Evolutionary conservation across 176 grass and related monocot species (phyloP), one percentile per base, ranked within the genome.

Genomic region (Miscanthus lutarioriparius): DNA sequence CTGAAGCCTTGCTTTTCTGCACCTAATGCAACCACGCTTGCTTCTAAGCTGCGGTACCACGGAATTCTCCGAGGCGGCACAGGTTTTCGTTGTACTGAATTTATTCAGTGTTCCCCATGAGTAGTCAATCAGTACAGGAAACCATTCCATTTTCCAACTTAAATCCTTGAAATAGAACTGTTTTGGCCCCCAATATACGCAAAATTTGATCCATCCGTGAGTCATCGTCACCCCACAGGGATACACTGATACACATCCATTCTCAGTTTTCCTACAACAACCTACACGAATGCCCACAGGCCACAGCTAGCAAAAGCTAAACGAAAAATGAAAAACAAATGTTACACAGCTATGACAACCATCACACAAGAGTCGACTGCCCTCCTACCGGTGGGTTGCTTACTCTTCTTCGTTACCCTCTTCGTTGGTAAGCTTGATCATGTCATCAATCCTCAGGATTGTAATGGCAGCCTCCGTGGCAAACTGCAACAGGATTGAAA

Each of bases 391-490:
- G 22, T 68, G 65, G 36, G 10, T 16, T 33, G 2, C 32, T 27
- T 86, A 92, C 56, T 82, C 87, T 40, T 98, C 88, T 76, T 91
- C 92, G 20, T 87, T 81, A 48, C 87, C 91, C 51, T 97, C 92
- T 56, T 95, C 95, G 83, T 95, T 98, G 16, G 76, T 19, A 30
- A 98, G 95, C 91, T 83, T 93, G 84, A 98, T 98, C 95, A 98
- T 95, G 88, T 95, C 95, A 10, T 98, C 95, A 39, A 98, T 98
- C 76, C 95, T 89, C 44, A 98, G 77, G 77, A 98, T 98, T 40
- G 95, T 95, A 72, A 98, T 98, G 28, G 95, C 95, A 30, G 95
- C 95, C 85, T 98, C 95, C 0, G 92, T 98, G 28, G 95, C 92
- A 82, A 98, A 95, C 95, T 98, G 83, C 49, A 70, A 27, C 1